phyloP scores from a whole-genome alignment of 176 grass and related monocot genomes.

The Hsuehochloa calcarea region DNA sequence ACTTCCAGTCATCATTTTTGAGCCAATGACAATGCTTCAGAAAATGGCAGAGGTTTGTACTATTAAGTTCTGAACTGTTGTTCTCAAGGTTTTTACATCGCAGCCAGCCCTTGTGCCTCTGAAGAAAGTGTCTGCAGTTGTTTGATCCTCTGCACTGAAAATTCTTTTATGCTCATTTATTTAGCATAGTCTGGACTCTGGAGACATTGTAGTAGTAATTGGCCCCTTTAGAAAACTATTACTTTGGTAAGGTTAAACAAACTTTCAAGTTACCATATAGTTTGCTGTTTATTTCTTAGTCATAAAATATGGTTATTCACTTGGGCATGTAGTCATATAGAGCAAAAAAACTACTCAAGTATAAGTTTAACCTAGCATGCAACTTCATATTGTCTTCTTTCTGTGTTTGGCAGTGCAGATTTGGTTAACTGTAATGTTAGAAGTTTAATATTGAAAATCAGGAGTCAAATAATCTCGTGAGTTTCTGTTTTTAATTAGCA shows the following conservation, averaged over 20 bases:
- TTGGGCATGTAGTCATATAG: background rate
- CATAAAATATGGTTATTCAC: background rate
- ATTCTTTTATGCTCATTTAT: background rate
- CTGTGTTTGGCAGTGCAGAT: background rate
- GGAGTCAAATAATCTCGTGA: background rate
- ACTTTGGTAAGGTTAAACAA: background rate
- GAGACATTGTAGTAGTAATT: background rate
- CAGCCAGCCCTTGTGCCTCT: background rate
- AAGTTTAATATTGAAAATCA: constrained; percentile 19
- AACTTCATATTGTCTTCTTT: background rate
- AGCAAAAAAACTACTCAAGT: background rate
- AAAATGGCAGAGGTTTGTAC: constrained; percentile 92
- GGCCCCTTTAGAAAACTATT: background rate
- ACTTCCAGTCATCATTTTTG: constrained; percentile 97
- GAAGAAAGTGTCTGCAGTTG: constrained; percentile 1
- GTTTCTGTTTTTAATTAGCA: background rate
- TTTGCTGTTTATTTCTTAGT: background rate
- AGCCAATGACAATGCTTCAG: constrained; percentile 94
- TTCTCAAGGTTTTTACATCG: background rate
- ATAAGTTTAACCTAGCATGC: background rate
- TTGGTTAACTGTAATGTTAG: background rate
- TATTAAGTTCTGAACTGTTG: background rate
- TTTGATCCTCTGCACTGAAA: constrained; percentile 3
- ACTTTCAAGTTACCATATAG: background rate
- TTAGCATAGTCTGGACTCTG: background rate